Conservation (phyloP, 2,329 filamentous ascomycete species). For the Hypoxylon sp. region DNA sequence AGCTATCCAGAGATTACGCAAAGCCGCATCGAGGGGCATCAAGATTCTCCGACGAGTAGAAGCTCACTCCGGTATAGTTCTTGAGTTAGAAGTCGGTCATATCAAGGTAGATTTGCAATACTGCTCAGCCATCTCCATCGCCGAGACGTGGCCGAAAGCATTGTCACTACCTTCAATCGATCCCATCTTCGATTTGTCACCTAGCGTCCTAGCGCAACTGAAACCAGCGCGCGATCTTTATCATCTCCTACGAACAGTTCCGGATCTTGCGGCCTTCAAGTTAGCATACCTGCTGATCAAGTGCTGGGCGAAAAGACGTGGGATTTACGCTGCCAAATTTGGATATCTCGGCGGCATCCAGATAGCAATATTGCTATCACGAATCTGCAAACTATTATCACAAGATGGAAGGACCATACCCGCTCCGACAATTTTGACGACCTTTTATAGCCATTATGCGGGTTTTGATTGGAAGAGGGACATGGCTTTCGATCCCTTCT, state of each 20-base stretch:
- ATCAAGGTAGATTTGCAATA: conserved; percentile 77
- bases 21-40: conserved; percentile 61
- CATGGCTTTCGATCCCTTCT: conserved; percentile 72
- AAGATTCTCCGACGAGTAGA: conserved; percentile 71
- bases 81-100: conserved; percentile 72
- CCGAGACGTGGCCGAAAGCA: conserved; percentile 67
- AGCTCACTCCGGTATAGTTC: conserved; percentile 73
- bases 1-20: conserved; percentile 68
- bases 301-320: conserved; percentile 72
- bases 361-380: conserved; percentile 72
- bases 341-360: conserved; percentile 77
- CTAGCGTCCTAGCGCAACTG: conserved; percentile 71
- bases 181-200: conserved; percentile 68
- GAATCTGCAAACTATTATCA: conserved; percentile 70
- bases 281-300: conserved; percentile 73
- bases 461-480: conserved; percentile 70
- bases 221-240: conserved; percentile 75
- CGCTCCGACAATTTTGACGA: conserved; percentile 66
- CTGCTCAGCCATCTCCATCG: conserved; percentile 70
- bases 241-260: conserved; percentile 72
- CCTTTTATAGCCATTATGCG: conserved; percentile 76
- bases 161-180: conserved; percentile 66
- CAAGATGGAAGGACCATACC: conserved; percentile 57
- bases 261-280: conserved; percentile 71
- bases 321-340: conserved; percentile 76